phyloP scores from a whole-genome alignment of 352 stramenopile species.

The Bremia lactucae region DNA sequence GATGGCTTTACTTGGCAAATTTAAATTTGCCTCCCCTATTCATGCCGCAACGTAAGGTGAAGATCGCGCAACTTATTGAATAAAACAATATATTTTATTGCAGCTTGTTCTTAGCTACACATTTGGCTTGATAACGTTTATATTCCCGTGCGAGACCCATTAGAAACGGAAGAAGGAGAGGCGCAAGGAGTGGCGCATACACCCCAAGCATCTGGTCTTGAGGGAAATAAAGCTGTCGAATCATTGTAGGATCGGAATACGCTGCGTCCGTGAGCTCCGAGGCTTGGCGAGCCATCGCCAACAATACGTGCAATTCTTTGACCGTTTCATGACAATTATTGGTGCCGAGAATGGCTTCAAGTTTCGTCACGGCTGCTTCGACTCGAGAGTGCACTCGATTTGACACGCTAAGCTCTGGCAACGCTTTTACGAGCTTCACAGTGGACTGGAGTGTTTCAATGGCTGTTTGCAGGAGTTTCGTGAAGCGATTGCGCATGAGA shows the following conservation, averaged over 20 bases:
- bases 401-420: slow-evolving; percentile 66
- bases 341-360: slow-evolving; percentile 46
- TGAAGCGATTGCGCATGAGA: slow-evolving; percentile 33
- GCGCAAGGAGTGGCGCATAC: slow-evolving; percentile 48
- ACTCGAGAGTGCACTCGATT: slow-evolving; percentile 52
- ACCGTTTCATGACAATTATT: slow-evolving; percentile 10
- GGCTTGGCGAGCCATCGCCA: slow-evolving; percentile 35
- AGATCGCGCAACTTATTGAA: no score
- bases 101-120: slow-evolving; percentile 17
- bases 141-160: slow-evolving; percentile 39
- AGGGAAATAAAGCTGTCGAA: slow-evolving; percentile 60
- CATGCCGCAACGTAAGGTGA: slow-evolving; percentile 1
- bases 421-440: slow-evolving; percentile 49
- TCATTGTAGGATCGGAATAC: slow-evolving; percentile 67
- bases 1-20: slow-evolving; percentile 7
- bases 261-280: slow-evolving; percentile 37
- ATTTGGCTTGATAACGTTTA: slow-evolving; percentile 40
- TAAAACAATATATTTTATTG: slow-evolving; percentile 2
- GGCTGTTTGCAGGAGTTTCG: slow-evolving; percentile 40
- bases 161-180: slow-evolving; percentile 50
- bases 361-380: slow-evolving; percentile 27
- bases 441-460: slow-evolving; percentile 68
- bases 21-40: not conserved
- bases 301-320: slow-evolving; percentile 16
- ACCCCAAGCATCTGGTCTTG: slow-evolving; percentile 60